These are phyloP conservation scores for Andrographis paniculata DNA, from an alignment of 305 asterid species.

Conservation along the genomic window DNA sequence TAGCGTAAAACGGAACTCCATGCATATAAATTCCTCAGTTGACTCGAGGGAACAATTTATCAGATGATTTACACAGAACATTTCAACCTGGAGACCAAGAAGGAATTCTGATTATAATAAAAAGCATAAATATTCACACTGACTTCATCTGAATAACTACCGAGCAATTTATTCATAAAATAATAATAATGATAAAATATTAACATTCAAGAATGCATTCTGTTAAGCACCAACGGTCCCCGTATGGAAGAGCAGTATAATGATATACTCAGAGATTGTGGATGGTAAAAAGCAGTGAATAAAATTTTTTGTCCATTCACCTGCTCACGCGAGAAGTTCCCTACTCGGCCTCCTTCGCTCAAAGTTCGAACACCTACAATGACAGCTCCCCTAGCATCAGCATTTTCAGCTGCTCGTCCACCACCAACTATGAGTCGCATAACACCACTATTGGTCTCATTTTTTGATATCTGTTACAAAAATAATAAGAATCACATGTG, in stretches of 20 bases:
- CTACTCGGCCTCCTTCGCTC: constrained; percentile 99
- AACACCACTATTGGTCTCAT: constrained; percentile 94
- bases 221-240: background rate
- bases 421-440: constrained; percentile 99
- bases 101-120: background rate
- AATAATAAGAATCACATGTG: constrained; percentile 16
- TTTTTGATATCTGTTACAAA: constrained; percentile 57
- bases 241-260: background rate
- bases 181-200: background rate
- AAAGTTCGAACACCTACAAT: constrained; percentile 97
- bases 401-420: constrained; percentile 92
- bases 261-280: background rate
- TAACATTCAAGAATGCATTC: background rate
- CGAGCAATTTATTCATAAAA: background rate
- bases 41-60: constrained; percentile 98
- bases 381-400: constrained; percentile 78
- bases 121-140: background rate
- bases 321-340: constrained; percentile 94
- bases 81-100: constrained; percentile 68
- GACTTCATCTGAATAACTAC: constrained; percentile 4
- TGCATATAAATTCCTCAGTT: constrained; percentile 96
- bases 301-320: constrained; percentile 30
- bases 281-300: constrained; percentile 12
- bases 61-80: constrained; percentile 95
- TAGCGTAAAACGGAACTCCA: constrained; percentile 94